Evolutionary conservation across 371 early-diverging fungal genomes (phyloP), one percentile per base, ranked within the genome.

Genomic region (Rhizopus stolonifer): DNA sequence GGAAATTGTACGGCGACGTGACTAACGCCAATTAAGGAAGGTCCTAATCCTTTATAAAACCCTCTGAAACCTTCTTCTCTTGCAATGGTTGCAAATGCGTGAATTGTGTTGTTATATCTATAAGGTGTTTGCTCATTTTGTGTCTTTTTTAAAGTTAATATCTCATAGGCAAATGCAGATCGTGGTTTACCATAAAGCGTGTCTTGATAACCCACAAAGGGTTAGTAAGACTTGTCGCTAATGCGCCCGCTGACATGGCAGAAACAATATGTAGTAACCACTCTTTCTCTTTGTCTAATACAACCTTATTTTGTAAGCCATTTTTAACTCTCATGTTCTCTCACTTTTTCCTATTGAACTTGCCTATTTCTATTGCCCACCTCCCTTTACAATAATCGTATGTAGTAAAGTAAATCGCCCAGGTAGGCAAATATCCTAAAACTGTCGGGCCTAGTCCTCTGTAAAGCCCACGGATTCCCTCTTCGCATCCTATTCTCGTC

Each of bases 1-100:
- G 96, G 96, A 60, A 98, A 98, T 65, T 96, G 96, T 7, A 98
- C 82, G 5, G 91, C 93, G 3, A 93, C 95, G 73, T 98, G 98
- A 25, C 84, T 82, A 8, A 95, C 88, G 33, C 98, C 98, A 58
- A 96, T 73, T 45, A 98, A 64, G 9, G 91, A 88, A 21, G 94
- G 86, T 9, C 89, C 92, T 15, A 96, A 77, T 22, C 98, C 98
- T 64, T 90, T 92, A 72, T 91, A 92, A 61, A 88, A 88, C 48
- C 92, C 92, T 21, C 77, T 74, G 25, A 83, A 63, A 0, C 93
- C 91, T 66, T 94, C 94, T 5, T 77, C 71, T 46, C 42, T 56
- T 26, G 74, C 77, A 58, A 94, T 91, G 0, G 82, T 83, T 7
- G 58, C 47, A 49, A 94, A 83, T 17, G 92, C 94, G 55, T 90